Conservation (phyloP, 164 flowering plant species). For the Echeveria elegans region DNA sequence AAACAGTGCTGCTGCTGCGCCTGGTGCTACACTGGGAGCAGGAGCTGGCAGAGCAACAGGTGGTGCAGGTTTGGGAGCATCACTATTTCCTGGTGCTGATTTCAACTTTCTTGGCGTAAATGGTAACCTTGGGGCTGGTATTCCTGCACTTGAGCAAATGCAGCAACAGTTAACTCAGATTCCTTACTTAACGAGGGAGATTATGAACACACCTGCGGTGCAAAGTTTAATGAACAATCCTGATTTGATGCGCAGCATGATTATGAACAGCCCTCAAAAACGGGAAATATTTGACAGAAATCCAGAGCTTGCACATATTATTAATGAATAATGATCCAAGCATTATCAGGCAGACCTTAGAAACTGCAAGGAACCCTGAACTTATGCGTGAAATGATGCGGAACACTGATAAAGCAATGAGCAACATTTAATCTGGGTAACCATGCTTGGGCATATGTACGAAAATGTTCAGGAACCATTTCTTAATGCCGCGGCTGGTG, state of each 20-base stretch:
- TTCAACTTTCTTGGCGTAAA: slow-evolving; percentile 13
- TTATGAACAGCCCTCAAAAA: slow-evolving; percentile 37
- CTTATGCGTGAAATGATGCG: slow-evolving; percentile 43
- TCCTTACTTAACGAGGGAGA: slow-evolving; percentile 45
- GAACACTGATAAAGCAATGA: slow-evolving; percentile 38
- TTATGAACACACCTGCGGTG: slow-evolving; percentile 41
- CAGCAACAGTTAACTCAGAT: slow-evolving; percentile 41
- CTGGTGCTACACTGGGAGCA: slow-evolving; percentile 18
- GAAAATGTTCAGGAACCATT: slow-evolving; percentile 40
- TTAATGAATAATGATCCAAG: slow-evolving; percentile 36
- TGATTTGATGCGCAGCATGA: slow-evolving; percentile 33
- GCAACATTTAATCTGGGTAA: slow-evolving; percentile 30
- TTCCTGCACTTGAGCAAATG: slow-evolving; percentile 41
- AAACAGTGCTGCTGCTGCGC: slow-evolving; percentile 13
- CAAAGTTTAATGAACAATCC: slow-evolving; percentile 44
- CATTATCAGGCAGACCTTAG: slow-evolving; percentile 29
- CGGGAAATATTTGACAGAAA: slow-evolving; percentile 34
- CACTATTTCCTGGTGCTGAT: slow-evolving; percentile 32
- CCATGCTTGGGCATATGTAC: slow-evolving; percentile 38
- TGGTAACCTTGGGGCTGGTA: slow-evolving; percentile 33
- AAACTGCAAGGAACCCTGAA: slow-evolving; percentile 34
- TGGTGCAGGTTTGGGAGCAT: slow-evolving; percentile 21
- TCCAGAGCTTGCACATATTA: slow-evolving; percentile 37
- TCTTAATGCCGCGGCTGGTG: slow-evolving; percentile 28
- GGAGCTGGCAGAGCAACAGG: slow-evolving; percentile 19